Base-by-base conservation (phyloP, 805 yeast genomes). In the Zygotorulaspora florentina region DNA sequence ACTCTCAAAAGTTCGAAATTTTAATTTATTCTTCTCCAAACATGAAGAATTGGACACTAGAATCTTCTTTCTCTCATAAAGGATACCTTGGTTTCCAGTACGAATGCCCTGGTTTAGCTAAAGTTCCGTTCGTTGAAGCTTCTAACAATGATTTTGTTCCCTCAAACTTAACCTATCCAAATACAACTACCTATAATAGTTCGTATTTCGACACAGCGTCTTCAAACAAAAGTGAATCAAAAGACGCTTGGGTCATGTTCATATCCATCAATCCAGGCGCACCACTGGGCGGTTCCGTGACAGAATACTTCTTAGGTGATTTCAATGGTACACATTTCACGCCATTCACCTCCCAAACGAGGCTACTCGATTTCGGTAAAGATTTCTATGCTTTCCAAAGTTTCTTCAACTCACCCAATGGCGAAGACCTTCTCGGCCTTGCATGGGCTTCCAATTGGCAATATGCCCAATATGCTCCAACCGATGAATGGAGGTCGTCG, bases 381-480 rank as follows among this genome's bases (percentile, higher is more conserved):
- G 73, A 70, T 50, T 66, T 58, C 49, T 70, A 70, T 46, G 75
- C 74, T 13, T 51, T 68, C 48, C 73, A 70, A 51, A 55, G 66
- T 4, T 67, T 64, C 42, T 56, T 50, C 50, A 59, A 59, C 35
- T 48, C 62, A n/a, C 62, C 61, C 12, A 47, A 52, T 17, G 52
- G 52, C 15, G 55, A 55, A 15, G 65, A 59, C 13, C 61, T 58
- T 2, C 26, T 66, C n/a, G 71, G 70, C 20, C 46, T 70, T 35
- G 73, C 71, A 4, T 71, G 75, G 75, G 70, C 72, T 31, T 66
- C 71, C 33, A 69, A 69, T 53, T 71, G 75, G 75, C 71, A 69
- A 51, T 71, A 71, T 46, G 59, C 61, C 20, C 58, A 57, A 16
- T 51, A 51, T 13, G 69, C 62, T 15, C 74, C 75, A n/a, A 67